Evolutionary conservation across 352 stramenopile genomes (phyloP).

Genomic region (Phytophthora capsici): DNA sequence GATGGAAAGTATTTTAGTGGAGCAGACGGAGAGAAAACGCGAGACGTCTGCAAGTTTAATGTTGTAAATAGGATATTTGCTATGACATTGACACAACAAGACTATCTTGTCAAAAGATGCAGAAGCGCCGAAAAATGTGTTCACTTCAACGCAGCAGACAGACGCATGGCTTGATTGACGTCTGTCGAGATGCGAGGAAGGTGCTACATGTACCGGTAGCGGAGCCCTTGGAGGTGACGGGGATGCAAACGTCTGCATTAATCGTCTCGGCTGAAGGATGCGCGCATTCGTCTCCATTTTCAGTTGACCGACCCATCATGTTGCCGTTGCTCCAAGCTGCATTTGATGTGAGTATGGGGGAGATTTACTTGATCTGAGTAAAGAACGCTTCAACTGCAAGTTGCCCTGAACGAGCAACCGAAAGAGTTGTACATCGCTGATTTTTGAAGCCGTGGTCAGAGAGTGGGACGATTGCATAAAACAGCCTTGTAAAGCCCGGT

Average conservation of each 20-base stretch:
- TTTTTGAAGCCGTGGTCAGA: constrained; percentile 31
- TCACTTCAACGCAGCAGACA: constrained; percentile 20
- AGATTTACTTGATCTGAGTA: not conserved
- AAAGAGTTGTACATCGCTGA: constrained; percentile 1
- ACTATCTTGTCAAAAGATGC: not conserved
- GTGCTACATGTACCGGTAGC: not conserved
- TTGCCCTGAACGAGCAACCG: constrained; percentile 1
- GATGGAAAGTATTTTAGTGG: constrained; percentile 8
- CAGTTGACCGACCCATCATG: constrained; percentile 8
- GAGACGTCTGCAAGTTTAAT: constrained; percentile 15
- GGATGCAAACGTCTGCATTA: not conserved
- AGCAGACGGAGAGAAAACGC: not conserved
- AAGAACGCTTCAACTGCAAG: constrained; percentile 13
- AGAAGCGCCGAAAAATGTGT: constrained; percentile 18
- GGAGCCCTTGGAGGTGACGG: constrained; percentile 3
- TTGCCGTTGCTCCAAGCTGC: not conserved
- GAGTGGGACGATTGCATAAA: constrained; percentile 3
- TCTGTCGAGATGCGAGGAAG: constrained; percentile 12
- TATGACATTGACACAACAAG: constrained; percentile 21
- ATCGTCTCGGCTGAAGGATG: constrained; percentile 8
- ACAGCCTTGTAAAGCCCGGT: constrained; percentile 1
- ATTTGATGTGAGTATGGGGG: not conserved
- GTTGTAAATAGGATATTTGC: constrained; percentile 40
- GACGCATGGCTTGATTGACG: constrained; percentile 16
- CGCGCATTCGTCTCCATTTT: constrained; percentile 16